Conservation (phyloP, 257 asterid species). For the Nicotiana paniculata region DNA sequence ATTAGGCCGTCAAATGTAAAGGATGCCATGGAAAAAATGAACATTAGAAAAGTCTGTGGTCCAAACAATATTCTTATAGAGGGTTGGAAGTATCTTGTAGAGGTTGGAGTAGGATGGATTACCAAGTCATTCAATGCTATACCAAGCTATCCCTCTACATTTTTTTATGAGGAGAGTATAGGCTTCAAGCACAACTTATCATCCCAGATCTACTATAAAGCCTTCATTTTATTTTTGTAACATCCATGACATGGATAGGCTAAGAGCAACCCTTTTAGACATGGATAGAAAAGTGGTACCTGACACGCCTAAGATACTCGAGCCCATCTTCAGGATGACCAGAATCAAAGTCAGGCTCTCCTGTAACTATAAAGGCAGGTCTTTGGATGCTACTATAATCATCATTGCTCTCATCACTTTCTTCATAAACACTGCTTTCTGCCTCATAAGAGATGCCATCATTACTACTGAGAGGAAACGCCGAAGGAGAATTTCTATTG, state of each 20-base stretch:
- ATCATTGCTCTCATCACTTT: constrained; percentile 72
- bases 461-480: constrained; percentile 26
- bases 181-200: not conserved
- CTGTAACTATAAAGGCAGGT: constrained; percentile 72
- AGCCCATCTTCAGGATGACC: constrained; percentile 96
- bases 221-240: not conserved
- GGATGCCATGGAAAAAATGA: not conserved
- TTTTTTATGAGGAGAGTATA: not conserved
- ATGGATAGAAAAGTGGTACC: constrained; percentile 37
- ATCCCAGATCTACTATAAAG: not conserved
- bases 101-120: not conserved
- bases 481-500: constrained; percentile 26
- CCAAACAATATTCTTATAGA: not conserved
- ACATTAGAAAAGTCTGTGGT: not conserved
- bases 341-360: constrained; percentile 91
- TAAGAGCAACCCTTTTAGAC: constrained; percentile 3
- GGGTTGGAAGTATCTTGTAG: not conserved
- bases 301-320: constrained; percentile 95
- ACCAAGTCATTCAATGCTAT: not conserved
- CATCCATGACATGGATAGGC: not conserved
- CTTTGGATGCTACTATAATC: constrained; percentile 70
- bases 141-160: not conserved
- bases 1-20: not conserved
- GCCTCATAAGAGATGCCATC: constrained; percentile 27
- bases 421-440: constrained; percentile 45